phyloP scores from a whole-genome alignment of 169 alveolate genomes.

The Plasmodium vivax region DNA sequence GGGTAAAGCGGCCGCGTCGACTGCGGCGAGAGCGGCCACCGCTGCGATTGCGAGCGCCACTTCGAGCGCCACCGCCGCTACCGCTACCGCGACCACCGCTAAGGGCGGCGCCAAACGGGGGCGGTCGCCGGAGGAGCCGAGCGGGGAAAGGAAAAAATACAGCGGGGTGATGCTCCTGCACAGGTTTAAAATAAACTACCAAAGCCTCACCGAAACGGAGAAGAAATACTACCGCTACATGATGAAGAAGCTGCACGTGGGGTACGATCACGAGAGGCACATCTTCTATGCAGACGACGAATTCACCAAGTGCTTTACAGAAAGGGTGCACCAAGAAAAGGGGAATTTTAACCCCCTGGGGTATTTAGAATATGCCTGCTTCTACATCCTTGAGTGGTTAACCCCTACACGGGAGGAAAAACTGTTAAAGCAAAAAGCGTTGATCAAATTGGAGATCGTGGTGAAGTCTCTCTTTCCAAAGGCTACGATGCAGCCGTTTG shows the following conservation, averaged over 20 bases:
- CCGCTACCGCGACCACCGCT: no score
- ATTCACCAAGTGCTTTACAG: conserved; percentile 22
- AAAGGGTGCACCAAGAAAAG: conserved; percentile 10
- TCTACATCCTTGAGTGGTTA: conserved; percentile 63
- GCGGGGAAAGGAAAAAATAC: background rate
- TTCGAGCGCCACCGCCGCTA: background rate
- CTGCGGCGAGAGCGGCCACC: background rate
- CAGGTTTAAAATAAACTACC: conserved; percentile 30
- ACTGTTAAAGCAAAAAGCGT: conserved; percentile 22
- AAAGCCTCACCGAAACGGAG: conserved; percentile 12
- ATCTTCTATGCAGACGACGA: conserved; percentile 28
- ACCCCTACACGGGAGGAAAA: conserved; percentile 70
- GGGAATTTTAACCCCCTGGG: conserved; percentile 5
- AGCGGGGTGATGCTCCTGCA: background rate
- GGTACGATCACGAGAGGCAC: conserved; percentile 17
- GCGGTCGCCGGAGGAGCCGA: background rate
- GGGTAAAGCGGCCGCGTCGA: background rate
- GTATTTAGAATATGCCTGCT: conserved; percentile 48
- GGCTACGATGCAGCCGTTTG: conserved; percentile 51
- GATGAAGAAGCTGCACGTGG: conserved; percentile 43
- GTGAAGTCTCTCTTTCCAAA: conserved; percentile 57
- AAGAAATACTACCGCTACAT: conserved; percentile 34
- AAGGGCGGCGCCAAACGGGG: background rate
- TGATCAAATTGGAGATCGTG: conserved; percentile 33
- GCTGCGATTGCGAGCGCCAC: background rate